Percentiles rank a stretch among this genome's conserved stretches.
These are phyloP conservation scores for Melampsora americana DNA, from an alignment of 1,284 basidiomycete species.

Conservation along the genomic window DNA sequence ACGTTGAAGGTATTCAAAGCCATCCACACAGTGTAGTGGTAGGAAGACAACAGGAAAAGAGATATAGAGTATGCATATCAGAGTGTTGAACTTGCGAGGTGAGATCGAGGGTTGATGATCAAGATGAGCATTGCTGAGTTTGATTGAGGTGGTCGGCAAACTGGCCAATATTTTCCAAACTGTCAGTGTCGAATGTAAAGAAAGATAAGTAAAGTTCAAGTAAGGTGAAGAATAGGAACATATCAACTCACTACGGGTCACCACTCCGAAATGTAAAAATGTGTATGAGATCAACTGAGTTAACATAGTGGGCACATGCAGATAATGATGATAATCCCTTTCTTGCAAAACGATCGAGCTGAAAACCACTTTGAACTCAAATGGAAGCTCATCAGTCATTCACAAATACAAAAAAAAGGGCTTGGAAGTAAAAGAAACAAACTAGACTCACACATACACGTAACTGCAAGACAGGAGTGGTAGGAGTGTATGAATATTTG, in stretches of 20 bases:
- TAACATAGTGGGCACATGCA: background rate
- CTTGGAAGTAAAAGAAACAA: background rate
- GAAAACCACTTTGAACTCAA: background rate
- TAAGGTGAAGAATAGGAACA: background rate
- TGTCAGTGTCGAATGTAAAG: background rate
- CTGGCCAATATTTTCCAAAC: background rate
- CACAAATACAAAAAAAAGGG: background rate
- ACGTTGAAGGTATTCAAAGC: background rate
- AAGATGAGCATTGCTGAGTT: background rate
- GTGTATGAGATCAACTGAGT: background rate
- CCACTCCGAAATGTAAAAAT: background rate
- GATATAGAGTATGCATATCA: background rate
- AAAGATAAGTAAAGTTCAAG: background rate
- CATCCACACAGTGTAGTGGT: background rate
- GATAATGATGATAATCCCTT: background rate
- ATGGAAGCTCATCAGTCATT: background rate
- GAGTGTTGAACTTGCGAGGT: background rate
- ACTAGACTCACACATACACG: background rate
- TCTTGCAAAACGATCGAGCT: background rate
- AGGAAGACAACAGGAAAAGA: background rate
- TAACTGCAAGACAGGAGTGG: background rate
- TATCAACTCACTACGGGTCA: conserved; percentile 2
- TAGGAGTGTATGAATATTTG: background rate
- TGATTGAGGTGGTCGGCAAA: background rate
- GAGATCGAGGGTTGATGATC: background rate